Conservation (phyloP, 176 grass and related monocot genomes). For the Phyllostachys edulis region DNA sequence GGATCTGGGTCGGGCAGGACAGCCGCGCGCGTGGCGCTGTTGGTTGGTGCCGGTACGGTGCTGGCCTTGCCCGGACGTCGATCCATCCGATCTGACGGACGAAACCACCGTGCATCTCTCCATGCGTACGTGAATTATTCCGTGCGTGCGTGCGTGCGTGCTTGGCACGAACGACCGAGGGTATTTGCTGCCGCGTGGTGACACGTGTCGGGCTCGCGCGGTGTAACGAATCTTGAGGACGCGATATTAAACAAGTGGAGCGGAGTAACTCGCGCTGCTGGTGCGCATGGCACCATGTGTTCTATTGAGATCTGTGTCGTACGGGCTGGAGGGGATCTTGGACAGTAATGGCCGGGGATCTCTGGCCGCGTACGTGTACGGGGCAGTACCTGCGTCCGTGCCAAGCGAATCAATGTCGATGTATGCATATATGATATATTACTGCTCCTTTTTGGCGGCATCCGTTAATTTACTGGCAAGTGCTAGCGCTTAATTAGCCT, state of each 20-base stretch:
- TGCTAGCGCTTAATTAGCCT: not conserved
- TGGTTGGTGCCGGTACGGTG: not conserved
- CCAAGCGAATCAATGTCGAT: not conserved
- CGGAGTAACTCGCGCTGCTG: not conserved
- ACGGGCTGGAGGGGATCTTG: conserved; percentile 5
- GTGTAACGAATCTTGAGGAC: not conserved
- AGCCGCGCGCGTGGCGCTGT: not conserved
- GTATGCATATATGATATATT: not conserved
- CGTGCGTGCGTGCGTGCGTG: not conserved
- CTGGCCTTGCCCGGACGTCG: not conserved
- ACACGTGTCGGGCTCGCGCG: not conserved
- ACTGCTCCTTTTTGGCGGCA: not conserved
- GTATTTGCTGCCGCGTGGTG: not conserved
- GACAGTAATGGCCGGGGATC: not conserved
- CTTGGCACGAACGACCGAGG: too few relatives aligned
- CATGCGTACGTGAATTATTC: not conserved
- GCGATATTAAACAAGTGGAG: too few relatives aligned
- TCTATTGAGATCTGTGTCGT: not conserved
- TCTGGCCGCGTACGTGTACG: not conserved
- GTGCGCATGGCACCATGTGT: not conserved
- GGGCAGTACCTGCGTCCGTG: not conserved
- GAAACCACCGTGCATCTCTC: not conserved
- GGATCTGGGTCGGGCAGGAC: not conserved
- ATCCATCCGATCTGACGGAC: not conserved
- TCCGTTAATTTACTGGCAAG: not conserved